Evolutionary conservation across 2,329 filamentous ascomycete species (phyloP), one percentile per base, ranked within the genome.

Genomic region (Bipolaris gigantea): DNA sequence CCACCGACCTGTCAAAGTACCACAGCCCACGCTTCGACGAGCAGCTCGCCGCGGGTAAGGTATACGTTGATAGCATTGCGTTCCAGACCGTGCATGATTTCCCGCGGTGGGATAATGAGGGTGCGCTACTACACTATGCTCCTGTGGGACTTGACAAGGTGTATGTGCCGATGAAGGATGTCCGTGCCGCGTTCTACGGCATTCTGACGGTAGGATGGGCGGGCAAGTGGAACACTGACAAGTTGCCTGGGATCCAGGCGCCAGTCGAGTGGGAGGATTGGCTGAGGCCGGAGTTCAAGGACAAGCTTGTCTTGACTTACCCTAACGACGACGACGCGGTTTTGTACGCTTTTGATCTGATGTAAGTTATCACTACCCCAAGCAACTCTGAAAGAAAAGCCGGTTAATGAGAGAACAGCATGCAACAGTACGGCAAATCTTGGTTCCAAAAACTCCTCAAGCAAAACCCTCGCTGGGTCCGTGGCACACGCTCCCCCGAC

Each of bases 281-380:
- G 41, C 34, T 44, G 27, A 44, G 41, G 10, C 41, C 41, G 16
- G 41, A 44, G 27, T 44, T 44, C 30, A 44, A 44, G 13, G 39
- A 50, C 23, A 50, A 50, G 39, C 38, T 50, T 21, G 48, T 34
- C 15, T 36, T 84, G 13, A 83, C 81, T 0, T 84, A 84, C 53
- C 82, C 82, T 10, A 83, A 84, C 55, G 82, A 84, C 38, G 82
- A 85, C 35, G 82, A 84, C 48, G 82, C 82, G 0, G 77, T 84
- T 2, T 70, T 82, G 0, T 83, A 74, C 35, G 76, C 77, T 2
- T 82, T 80, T 36, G 73, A 81, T 42, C 70, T 81, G 2, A 76
- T 83, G 67, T 66, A 60, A 57, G 62, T 57, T 16, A 23, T 13
- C 16, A 21, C 41, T 21, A 1, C 10, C 41, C 6, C 18, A 34